phyloP scores from a whole-genome alignment of 345 rosid genomes.

The Capsella bursapastoris region DNA sequence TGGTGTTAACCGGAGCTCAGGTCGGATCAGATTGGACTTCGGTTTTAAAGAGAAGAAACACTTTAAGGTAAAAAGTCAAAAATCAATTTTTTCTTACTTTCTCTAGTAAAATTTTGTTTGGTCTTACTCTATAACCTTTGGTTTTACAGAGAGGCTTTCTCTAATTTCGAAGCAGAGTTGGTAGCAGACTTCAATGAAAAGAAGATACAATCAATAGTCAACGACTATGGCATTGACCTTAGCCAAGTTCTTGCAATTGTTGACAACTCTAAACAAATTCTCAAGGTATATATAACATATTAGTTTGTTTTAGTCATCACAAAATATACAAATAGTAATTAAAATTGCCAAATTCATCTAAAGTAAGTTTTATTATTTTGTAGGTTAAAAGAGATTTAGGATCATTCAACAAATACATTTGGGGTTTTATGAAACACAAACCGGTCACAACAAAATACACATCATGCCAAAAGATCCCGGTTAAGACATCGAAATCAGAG shows the following conservation, averaged over 20 bases:
- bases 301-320: background rate
- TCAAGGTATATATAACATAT: slow-evolving; percentile 43
- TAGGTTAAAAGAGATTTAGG: slow-evolving; percentile 62
- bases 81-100: background rate
- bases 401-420: slow-evolving; percentile 61
- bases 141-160: slow-evolving; percentile 60
- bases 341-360: background rate
- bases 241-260: slow-evolving; percentile 62
- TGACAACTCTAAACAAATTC: slow-evolving; percentile 61
- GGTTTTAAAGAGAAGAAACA: slow-evolving; percentile 64
- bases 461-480: slow-evolving; percentile 62
- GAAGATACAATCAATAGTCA: slow-evolving; percentile 52
- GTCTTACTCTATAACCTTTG: slow-evolving; percentile 20
- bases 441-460: slow-evolving; percentile 53
- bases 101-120: background rate
- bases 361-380: background rate
- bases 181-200: slow-evolving; percentile 57
- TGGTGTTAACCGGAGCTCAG: slow-evolving; percentile 72
- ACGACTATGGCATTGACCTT: slow-evolving; percentile 52
- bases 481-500: slow-evolving; percentile 71
- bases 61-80: slow-evolving; percentile 50
- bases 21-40: slow-evolving; percentile 84
- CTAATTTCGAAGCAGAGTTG: slow-evolving; percentile 60
- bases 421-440: slow-evolving; percentile 63
- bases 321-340: background rate